Evolutionary conservation across 2,329 filamentous ascomycete genomes (phyloP).

Genomic region (Sodiomyces alkalinus): DNA sequence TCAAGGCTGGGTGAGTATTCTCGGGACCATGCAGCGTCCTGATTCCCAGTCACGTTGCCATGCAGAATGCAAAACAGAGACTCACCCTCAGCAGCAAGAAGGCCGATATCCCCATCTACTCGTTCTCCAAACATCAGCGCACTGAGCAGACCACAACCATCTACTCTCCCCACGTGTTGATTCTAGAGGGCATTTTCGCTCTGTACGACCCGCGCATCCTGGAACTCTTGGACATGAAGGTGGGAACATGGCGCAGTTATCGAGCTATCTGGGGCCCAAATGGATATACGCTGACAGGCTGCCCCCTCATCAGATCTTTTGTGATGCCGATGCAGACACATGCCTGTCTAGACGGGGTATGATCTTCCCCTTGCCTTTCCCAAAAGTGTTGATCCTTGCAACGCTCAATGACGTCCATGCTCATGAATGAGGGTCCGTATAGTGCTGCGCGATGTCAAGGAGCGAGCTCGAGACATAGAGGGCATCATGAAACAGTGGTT

Average conservation of each 20-base stretch:
- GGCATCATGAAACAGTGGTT: slow-evolving; percentile 99
- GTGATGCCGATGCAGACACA: slow-evolving; percentile 88
- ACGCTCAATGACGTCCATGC: no score
- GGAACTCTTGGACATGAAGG: slow-evolving; percentile 81
- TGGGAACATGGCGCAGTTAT: slow-evolving; percentile 22
- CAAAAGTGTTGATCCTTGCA: slow-evolving; percentile 4
- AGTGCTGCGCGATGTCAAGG: slow-evolving; percentile 78
- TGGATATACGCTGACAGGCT: slow-evolving; percentile 1
- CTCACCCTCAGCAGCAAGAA: slow-evolving; percentile 44
- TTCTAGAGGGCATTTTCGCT: slow-evolving; percentile 91
- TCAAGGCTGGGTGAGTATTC: slow-evolving; percentile 73
- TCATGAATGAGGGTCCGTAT: no score
- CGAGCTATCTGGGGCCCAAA: neutral
- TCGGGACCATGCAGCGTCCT: no score
- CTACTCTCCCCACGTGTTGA: slow-evolving; percentile 91
- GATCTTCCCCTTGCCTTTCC: slow-evolving; percentile 13
- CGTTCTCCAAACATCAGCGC: slow-evolving; percentile 81
- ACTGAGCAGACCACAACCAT: slow-evolving; percentile 68
- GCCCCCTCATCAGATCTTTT: slow-evolving; percentile 79
- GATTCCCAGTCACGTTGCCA: no score
- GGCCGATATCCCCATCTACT: slow-evolving; percentile 87
- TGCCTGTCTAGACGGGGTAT: slow-evolving; percentile 78
- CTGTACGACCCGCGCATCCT: slow-evolving; percentile 77
- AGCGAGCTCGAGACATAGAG: slow-evolving; percentile 81
- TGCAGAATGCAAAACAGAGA: no score